Evolutionary conservation across 805 yeast genomes (phyloP).

Genomic region (Candida pseudofarinosa): DNA sequence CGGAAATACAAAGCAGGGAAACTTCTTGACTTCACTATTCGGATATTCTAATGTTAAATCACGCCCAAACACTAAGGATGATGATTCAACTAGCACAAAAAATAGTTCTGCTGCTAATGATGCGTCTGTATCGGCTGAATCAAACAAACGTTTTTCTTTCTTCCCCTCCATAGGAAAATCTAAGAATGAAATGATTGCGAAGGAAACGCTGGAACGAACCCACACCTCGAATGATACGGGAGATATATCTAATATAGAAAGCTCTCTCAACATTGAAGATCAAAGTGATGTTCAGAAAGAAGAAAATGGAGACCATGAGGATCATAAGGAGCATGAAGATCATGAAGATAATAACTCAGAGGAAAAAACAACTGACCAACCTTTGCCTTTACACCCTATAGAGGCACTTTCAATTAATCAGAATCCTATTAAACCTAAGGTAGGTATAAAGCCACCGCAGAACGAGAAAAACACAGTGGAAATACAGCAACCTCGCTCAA

Average conservation of each 20-base stretch:
- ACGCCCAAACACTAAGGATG: constrained; percentile 1
- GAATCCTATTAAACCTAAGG: not conserved
- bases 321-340: constrained; percentile 1
- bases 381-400: not conserved
- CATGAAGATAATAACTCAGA: constrained; percentile 3
- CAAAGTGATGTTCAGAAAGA: not conserved
- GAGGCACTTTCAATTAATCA: not conserved
- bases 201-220: not conserved
- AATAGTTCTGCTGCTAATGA: constrained; percentile 4
- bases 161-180: constrained; percentile 11
- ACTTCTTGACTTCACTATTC: constrained; percentile 30
- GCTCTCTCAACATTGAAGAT: not conserved
- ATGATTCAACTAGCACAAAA: not conserved
- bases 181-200: not conserved
- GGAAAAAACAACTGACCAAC: not conserved
- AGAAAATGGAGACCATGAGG: not conserved
- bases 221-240: not conserved
- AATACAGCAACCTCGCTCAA: not conserved
- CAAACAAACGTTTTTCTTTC: constrained; percentile 16
- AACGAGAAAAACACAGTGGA: not conserved
- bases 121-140: constrained; percentile 1
- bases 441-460: not conserved
- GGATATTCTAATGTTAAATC: constrained; percentile 13
- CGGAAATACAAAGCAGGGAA: constrained; percentile 18
- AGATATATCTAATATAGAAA: not conserved